Conservation (phyloP, 768 basidiomycete genomes). For the Tulasnella sp. region DNA sequence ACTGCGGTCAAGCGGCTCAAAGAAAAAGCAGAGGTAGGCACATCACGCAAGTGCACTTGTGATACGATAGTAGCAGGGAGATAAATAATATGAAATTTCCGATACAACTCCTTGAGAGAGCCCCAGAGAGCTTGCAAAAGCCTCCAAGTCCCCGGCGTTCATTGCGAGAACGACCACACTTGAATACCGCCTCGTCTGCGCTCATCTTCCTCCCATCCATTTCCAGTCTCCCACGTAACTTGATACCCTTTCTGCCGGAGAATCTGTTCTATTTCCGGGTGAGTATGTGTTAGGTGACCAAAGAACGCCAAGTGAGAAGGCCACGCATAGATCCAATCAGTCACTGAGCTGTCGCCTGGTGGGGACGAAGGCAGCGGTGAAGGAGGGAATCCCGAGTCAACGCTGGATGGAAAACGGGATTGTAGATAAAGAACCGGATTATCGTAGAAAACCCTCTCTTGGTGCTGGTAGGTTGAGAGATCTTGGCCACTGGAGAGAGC, state of each 20-base stretch:
- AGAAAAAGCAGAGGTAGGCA: background rate
- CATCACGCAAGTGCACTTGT: background rate
- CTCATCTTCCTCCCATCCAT: slow-evolving; percentile 72
- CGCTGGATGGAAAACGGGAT: slow-evolving; percentile 59
- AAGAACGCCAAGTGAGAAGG: slow-evolving; percentile 81
- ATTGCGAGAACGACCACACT: slow-evolving; percentile 48
- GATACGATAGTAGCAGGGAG: background rate
- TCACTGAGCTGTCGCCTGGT: slow-evolving; percentile 26
- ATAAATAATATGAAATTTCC: background rate
- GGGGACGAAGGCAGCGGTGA: slow-evolving; percentile 44
- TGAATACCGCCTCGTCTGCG: slow-evolving; percentile 62
- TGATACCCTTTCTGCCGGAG: slow-evolving; percentile 56
- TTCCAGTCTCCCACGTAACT: slow-evolving; percentile 60
- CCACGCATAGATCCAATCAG: slow-evolving; percentile 66
- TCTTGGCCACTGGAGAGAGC: slow-evolving; percentile 45
- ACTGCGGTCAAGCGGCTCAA: background rate
- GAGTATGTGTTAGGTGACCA: slow-evolving; percentile 55
- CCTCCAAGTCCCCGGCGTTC: background rate
- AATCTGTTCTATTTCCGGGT: slow-evolving; percentile 44
- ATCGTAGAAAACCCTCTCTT: slow-evolving; percentile 76
- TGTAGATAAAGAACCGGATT: slow-evolving; percentile 64
- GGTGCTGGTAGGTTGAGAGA: slow-evolving; percentile 61
- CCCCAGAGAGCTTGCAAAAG: background rate
- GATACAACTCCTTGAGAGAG: background rate
- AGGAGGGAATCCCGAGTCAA: slow-evolving; percentile 51